Evolutionary conservation across 83 land plant genomes (phyloP), one percentile per base, ranked within the genome.

Genomic region (Thuja plicata): DNA sequence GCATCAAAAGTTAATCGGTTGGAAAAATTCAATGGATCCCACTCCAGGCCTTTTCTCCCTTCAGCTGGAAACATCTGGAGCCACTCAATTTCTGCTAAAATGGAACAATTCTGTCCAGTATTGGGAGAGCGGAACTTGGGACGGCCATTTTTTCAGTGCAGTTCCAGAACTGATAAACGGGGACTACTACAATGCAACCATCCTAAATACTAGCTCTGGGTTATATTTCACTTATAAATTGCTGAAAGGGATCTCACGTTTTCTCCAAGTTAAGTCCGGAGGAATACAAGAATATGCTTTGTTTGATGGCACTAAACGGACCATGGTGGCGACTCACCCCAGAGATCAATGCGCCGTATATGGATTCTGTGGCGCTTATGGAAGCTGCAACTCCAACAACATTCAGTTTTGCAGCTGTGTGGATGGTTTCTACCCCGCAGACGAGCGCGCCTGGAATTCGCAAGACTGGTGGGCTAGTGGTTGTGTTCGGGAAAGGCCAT

Each of bases 101-200:
- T 92, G 34, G 79, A 83, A 88, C 5, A 24, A 85, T 21, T n/a
- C 79, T 8, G 34, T 54, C 2, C 24, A 30, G 55, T 88, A 88
- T 71, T 90, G 91, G 91, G 21, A 60, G 15, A 88, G 87, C 21
- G 91, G 91, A 15, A 55, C n/a, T 17, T 90, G 91, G 91, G 32
- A 88, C 52, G 84, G 87, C 7, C 43, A 80, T 15, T 19, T 27
- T 32, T 90, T 88, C 88, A 66, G 57, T 4, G 15, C 1, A 0
- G 86, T 84, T 24, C 87, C 89, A 3, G 89, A 88, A 12, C 76
- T 78, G 89, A 70, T 3, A 34, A 2, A 3, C 32, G 40, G 35
- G 62, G 5, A 60, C 8, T 1, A 21, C 0, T 87, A 50, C 78
- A 87, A 87, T 43, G 40, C 57, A 54, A 87, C 76, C 5, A 90